Percentiles rank a stretch among this genome's conserved stretches.
phyloP scores from a whole-genome alignment of 176 grass and related monocot genomes.

The sorghum (Sorghum bicolor) region Sorghum_bicolor_NCBIv3 NC_012870.2:71118501-71119000 shows the following conservation, averaged over 20 bases:
- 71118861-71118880: slow-evolving; percentile 29
- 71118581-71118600: slow-evolving; percentile 5
- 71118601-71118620: background rate
- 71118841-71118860: slow-evolving; percentile 46
- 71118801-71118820: slow-evolving; percentile 46
- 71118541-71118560: slow-evolving; percentile 53
- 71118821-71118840: slow-evolving; percentile 54
- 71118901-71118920: slow-evolving; percentile 55
- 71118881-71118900: slow-evolving; percentile 48
- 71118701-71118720: background rate
- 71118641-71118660: slow-evolving; percentile 63
- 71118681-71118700: background rate
- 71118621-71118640: slow-evolving; percentile 14
- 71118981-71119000: slow-evolving; percentile 34
- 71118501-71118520: slow-evolving; percentile 48
- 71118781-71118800: slow-evolving; percentile 49
- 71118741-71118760: background rate
- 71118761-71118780: too few species aligned
- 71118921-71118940: slow-evolving; percentile 55
- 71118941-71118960: slow-evolving; percentile 35
- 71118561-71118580: slow-evolving; percentile 50
- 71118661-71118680: slow-evolving; percentile 22
- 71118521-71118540: slow-evolving; percentile 61
- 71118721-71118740: background rate
- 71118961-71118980: slow-evolving; percentile 37